These are phyloP conservation scores for Vigna mungo DNA, from an alignment of 306 rosid genomes.

Conservation along the genomic window DNA sequence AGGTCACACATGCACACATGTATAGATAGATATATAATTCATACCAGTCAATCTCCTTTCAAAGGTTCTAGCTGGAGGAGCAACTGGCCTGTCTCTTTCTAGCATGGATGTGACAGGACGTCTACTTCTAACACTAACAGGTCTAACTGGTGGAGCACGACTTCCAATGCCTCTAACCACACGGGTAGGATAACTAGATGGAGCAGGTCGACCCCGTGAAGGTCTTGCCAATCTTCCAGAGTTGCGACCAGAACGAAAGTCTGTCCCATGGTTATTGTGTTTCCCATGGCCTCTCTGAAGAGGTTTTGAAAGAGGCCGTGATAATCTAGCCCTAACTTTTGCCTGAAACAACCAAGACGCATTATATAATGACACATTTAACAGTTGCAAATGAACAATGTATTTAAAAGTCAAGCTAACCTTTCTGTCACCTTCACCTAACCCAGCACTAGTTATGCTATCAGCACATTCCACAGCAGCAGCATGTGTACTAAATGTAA, in stretches of 20 bases:
- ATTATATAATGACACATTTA: constrained; percentile 29
- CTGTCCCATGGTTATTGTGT: constrained; percentile 60
- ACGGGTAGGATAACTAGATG: constrained; percentile 59
- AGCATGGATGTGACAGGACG: constrained; percentile 66
- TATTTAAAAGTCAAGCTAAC: constrained; percentile 50
- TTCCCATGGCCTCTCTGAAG: constrained; percentile 78
- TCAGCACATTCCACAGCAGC: constrained; percentile 92
- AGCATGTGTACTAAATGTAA: constrained; percentile 83
- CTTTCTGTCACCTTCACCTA: constrained; percentile 91
- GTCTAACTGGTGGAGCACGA: constrained; percentile 64
- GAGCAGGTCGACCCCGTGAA: constrained; percentile 66
- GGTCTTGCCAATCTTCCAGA: constrained; percentile 61
- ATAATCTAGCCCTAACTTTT: constrained; percentile 94
- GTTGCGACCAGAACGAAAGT: constrained; percentile 57
- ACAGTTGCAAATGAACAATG: neutral
- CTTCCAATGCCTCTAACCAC: constrained; percentile 63
- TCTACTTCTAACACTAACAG: constrained; percentile 71
- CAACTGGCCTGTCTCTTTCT: constrained; percentile 65
- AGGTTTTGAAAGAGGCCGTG: constrained; percentile 62
- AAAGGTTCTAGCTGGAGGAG: constrained; percentile 76
- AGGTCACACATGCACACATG: neutral
- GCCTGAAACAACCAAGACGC: constrained; percentile 60
- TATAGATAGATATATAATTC: neutral
- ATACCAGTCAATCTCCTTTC: constrained; percentile 82
- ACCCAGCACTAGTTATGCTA: constrained; percentile 76